phyloP scores from a whole-genome alignment of 345 rosid species.

The Euclidium syriacum region DNA sequence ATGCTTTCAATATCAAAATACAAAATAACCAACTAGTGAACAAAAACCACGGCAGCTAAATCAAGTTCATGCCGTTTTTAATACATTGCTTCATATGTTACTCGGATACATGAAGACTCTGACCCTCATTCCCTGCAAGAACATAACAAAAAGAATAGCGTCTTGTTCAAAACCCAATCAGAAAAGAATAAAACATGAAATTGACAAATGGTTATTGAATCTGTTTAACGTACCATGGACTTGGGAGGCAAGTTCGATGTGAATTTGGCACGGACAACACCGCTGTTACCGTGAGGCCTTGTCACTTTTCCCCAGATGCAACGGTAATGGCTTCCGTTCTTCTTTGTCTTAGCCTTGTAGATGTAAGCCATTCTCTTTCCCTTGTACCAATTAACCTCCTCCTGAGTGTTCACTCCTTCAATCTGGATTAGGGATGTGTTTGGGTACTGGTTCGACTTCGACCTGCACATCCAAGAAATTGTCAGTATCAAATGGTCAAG shows the following conservation, averaged over 20 bases:
- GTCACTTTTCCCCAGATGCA: constrained; percentile 65
- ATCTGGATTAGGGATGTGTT: constrained; percentile 61
- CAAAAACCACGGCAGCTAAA: constrained; percentile 20
- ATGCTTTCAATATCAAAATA: constrained; percentile 18
- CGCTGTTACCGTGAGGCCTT: constrained; percentile 70
- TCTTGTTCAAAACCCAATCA: neutral
- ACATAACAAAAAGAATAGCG: no score
- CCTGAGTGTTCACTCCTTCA: constrained; percentile 60
- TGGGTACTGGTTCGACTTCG: constrained; percentile 72
- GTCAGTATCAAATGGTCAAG: neutral
- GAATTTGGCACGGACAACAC: constrained; percentile 68
- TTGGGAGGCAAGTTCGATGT: constrained; percentile 66
- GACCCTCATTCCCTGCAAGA: constrained; percentile 44
- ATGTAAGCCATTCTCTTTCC: constrained; percentile 56
- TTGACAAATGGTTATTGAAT: neutral
- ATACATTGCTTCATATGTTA: constrained; percentile 35
- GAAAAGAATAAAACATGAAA: neutral
- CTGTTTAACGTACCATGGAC: constrained; percentile 43
- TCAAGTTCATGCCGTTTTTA: constrained; percentile 6
- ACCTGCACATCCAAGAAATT: constrained; percentile 30
- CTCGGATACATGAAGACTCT: constrained; percentile 60
- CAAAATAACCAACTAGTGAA: constrained; percentile 23
- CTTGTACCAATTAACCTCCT: constrained; percentile 50
- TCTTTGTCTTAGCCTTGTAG: constrained; percentile 56
- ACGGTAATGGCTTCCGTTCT: constrained; percentile 47